Percentiles rank a stretch among this genome's conserved stretches.
Evolutionary conservation across 2,329 filamentous ascomycete genomes (phyloP).

Genomic region (Penicillium sp.): DNA sequence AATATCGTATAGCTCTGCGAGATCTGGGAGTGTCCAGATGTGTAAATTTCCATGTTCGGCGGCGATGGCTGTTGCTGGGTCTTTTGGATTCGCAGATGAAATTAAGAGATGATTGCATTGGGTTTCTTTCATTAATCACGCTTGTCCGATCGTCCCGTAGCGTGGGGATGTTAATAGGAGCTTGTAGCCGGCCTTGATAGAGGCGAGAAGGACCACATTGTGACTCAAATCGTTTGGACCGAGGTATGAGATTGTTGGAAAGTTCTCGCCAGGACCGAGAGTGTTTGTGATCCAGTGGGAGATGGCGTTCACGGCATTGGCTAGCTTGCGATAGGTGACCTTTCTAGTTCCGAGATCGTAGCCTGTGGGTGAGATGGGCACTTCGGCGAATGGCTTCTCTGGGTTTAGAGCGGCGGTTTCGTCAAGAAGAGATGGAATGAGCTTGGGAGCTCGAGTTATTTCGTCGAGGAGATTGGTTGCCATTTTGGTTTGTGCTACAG

Average conservation of each 20-base stretch:
- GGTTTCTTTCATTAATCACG: neutral
- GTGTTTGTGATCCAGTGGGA: neutral
- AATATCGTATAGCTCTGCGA: neutral
- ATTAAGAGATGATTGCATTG: neutral
- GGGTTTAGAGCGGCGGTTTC: neutral
- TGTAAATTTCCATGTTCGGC: neutral
- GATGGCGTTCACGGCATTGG: neutral
- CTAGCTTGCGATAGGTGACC: neutral
- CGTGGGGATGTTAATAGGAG: neutral
- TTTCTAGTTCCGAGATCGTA: neutral
- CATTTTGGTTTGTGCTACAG: neutral
- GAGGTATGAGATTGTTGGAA: neutral
- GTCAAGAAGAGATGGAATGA: neutral
- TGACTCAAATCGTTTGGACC: neutral
- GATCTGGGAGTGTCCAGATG: neutral
- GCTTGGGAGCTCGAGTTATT: neutral
- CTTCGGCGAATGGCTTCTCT: neutral
- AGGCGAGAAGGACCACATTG: neutral
- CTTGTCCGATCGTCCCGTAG: neutral
- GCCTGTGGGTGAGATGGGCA: neutral
- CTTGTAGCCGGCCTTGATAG: neutral
- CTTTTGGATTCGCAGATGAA: neutral
- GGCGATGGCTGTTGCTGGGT: neutral
- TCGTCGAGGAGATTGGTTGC: neutral
- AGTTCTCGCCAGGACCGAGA: neutral